Evolutionary conservation across 2,329 filamentous ascomycete genomes (phyloP), one percentile per base, ranked within the genome.

Genomic region (Blumeria hordei): DNA sequence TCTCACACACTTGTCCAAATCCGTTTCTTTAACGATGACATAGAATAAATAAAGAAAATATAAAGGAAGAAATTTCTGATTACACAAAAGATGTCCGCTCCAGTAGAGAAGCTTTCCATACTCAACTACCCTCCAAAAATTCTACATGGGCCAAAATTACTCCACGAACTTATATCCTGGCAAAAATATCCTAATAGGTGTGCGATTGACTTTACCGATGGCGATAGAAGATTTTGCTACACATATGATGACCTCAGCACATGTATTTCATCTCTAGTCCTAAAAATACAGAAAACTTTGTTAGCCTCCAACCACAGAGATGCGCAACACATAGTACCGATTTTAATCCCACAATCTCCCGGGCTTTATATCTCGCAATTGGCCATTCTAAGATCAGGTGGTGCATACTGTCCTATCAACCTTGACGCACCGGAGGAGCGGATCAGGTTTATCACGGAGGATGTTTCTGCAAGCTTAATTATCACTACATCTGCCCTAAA

Each of bases 381-480:
- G 47, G 87, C 82, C 3, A 77, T 90, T 54, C 71, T 94, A 50
- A 88, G 88, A 66, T 80, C 80, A 11, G 88, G 88, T 6, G 85
- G 77, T 37, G 86, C 86, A 0, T 94, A 94, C 62, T 94, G 88
- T 60, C 88, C 88, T 0, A 69, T 95, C 55, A 83, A 83, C 58
- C 72, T 85, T 52, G 88, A 94, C 66, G 77, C 81, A 0, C 88
- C 88, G 0, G 66, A 72, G 3, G 86, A 94, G 54, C 75, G 88
- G 52, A 73, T 94, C 45, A 76, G 74, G 53, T 94, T 94, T 64
- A 88, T 94, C 53, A 67, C 88, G 14, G 66, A 76, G n/a, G 87
- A 95, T 70, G 76, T 93, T 41, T 71, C 72, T 10, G 85, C 88
- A 6, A 69, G 68, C 7, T 64, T 93, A 0, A 69, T 93, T 33